A percentile compares a stretch with the other conserved stretches of the same genome.
These are phyloP conservation scores for Pseudomicrostroma phylloplanum DNA, from an alignment of 1,284 basidiomycete species.

Conservation along the genomic window DNA sequence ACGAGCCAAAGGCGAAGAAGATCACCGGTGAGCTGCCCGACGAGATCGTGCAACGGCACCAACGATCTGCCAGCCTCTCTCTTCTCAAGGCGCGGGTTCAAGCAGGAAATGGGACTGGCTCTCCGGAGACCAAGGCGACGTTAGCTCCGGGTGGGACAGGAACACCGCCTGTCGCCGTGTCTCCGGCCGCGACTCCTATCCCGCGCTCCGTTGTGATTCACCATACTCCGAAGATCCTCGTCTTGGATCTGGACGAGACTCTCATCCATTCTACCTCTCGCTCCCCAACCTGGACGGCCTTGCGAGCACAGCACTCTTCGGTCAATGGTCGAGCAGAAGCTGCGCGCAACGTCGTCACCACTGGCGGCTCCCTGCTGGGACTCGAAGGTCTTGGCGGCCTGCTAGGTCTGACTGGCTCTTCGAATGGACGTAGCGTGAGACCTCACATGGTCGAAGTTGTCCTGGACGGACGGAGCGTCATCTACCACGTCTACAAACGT, in stretches of 20 bases:
- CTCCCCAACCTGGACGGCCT: slow-evolving; percentile 52
- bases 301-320: background rate
- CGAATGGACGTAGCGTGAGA: slow-evolving; percentile 55
- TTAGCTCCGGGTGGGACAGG: background rate
- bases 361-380: slow-evolving; percentile 27
- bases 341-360: slow-evolving; percentile 4
- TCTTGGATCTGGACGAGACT: slow-evolving; percentile 90
- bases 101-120: background rate
- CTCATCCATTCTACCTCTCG: slow-evolving; percentile 93
- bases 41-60: background rate
- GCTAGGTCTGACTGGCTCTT: slow-evolving; percentile 29
- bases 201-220: slow-evolving; percentile 34
- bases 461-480: slow-evolving; percentile 75
- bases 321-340: slow-evolving; percentile 1
- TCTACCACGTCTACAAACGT: slow-evolving; percentile 97
- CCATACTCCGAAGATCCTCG: slow-evolving; percentile 48
- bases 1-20: slow-evolving; percentile 22
- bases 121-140: background rate
- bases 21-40: slow-evolving; percentile 21
- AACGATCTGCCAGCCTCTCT: background rate
- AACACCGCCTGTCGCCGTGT: background rate
- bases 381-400: slow-evolving; percentile 34
- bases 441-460: slow-evolving; percentile 94
- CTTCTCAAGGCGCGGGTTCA: background rate
- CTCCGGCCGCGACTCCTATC: slow-evolving; percentile 2